phyloP scores from a whole-genome alignment of 2,329 filamentous ascomycete genomes.

The Calonectria henricotiae region DNA sequence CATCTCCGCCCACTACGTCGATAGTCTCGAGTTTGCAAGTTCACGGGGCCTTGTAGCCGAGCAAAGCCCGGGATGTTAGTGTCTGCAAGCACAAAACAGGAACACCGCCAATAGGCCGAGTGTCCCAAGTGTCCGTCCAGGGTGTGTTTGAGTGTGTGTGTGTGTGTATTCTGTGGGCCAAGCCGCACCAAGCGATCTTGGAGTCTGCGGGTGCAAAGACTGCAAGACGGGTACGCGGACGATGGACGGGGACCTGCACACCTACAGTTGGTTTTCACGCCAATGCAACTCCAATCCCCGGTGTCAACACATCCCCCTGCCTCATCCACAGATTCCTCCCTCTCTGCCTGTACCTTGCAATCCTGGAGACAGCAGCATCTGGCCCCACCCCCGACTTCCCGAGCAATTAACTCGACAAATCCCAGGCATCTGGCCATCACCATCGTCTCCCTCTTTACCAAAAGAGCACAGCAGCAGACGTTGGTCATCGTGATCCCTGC shows the following conservation, averaged over 20 bases:
- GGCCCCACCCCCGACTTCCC: constrained; percentile 7
- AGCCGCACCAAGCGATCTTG: background rate
- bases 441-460: constrained; percentile 23
- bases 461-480: constrained; percentile 15
- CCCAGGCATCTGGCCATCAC: constrained; percentile 3
- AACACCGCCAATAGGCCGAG: constrained; percentile 6
- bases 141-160: background rate
- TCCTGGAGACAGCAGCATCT: constrained; percentile 11
- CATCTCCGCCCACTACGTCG: background rate
- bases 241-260: constrained; percentile 1
- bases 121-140: background rate
- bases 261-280: background rate
- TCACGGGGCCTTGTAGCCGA: constrained; percentile 18
- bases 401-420: constrained; percentile 15
- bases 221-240: background rate
- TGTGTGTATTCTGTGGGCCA: constrained; percentile 23
- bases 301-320: background rate
- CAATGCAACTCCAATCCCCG: constrained; percentile 21
- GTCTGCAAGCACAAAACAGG: background rate
- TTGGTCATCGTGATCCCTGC: constrained; percentile 28
- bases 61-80: background rate
- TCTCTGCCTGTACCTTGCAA: constrained; percentile 11
- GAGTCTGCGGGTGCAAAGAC: background rate
- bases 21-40: constrained; percentile 16
- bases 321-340: constrained; percentile 2